These are phyloP conservation scores for Allomyces javanicus DNA, from an alignment of 192 early-diverging fungal species.

Conservation along the genomic window DNA sequence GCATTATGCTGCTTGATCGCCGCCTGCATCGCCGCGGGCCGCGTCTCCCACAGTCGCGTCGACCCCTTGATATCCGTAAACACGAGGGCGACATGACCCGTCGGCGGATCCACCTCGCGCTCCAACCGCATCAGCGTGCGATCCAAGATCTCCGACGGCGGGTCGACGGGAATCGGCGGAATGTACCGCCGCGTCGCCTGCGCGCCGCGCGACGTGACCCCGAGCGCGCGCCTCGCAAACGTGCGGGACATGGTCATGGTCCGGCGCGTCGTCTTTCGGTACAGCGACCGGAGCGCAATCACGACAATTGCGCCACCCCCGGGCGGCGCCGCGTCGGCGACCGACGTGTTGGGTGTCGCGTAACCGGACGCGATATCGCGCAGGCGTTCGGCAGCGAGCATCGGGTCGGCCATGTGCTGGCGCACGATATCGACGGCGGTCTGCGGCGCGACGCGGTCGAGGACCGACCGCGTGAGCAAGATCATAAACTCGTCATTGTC, in stretches of 20 bases:
- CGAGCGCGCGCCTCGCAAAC: background rate
- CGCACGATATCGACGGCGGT: no score
- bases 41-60: constrained; percentile 76
- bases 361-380: background rate
- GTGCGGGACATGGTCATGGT: constrained; percentile 1
- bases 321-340: constrained; percentile 22
- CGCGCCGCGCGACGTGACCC: constrained; percentile 5
- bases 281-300: constrained; percentile 58
- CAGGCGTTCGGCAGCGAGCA: no score
- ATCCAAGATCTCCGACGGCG: no score
- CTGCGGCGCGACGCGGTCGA: no score
- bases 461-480: no score
- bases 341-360: constrained; percentile 30
- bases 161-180: constrained; percentile 16
- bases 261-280: constrained; percentile 5
- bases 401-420: no score
- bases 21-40: constrained; percentile 58
- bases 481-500: no score
- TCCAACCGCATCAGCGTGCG: constrained; percentile 35
- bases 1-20: constrained; percentile 71
- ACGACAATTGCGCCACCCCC: constrained; percentile 67
- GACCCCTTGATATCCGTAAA: constrained; percentile 93
- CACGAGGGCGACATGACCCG: constrained; percentile 61
- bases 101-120: constrained; percentile 63
- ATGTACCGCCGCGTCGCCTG: constrained; percentile 17